Evolutionary conservation across 106 monocot genomes (phyloP).

Genomic region (Dendrobium chrysotoxum): DNA sequence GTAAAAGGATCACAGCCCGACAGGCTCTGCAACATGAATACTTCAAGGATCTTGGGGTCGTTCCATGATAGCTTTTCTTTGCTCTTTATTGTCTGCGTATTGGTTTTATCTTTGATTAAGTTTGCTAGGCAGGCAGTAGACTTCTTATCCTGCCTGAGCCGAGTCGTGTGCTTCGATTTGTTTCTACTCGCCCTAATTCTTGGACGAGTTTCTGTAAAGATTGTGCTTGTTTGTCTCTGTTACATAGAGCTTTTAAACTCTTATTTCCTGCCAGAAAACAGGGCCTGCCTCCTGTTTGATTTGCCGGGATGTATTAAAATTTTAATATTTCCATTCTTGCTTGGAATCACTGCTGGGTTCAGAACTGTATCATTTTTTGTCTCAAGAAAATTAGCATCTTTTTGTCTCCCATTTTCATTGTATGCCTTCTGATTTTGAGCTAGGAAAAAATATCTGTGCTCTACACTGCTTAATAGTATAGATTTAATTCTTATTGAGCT

Average conservation of each 20-base stretch:
- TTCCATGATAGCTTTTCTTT: slow-evolving; percentile 28
- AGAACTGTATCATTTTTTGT: no score
- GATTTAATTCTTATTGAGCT: no score
- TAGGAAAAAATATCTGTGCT: no score
- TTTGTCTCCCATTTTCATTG: no score
- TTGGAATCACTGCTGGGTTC: no score
- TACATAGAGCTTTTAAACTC: not conserved
- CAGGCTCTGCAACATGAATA: slow-evolving; percentile 84
- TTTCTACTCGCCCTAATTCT: not conserved
- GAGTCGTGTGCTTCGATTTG: slow-evolving; percentile 3
- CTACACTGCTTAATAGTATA: no score
- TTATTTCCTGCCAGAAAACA: not conserved
- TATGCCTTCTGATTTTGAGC: no score
- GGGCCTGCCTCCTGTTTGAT: not conserved
- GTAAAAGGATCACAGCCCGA: slow-evolving; percentile 75
- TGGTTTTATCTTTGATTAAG: not conserved
- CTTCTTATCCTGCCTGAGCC: not conserved
- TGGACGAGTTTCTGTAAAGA: slow-evolving; percentile 3
- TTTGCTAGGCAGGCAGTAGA: slow-evolving; percentile 1
- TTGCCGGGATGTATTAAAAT: not conserved
- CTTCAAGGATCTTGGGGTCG: slow-evolving; percentile 69
- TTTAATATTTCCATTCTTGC: no score
- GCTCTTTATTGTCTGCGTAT: slow-evolving; percentile 17
- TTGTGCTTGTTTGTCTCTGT: not conserved
- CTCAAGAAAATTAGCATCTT: no score